Percentiles rank a stretch among this genome's conserved stretches.
phyloP scores from a whole-genome alignment of 768 basidiomycete genomes.

The Boletus rubropictus region DNA sequence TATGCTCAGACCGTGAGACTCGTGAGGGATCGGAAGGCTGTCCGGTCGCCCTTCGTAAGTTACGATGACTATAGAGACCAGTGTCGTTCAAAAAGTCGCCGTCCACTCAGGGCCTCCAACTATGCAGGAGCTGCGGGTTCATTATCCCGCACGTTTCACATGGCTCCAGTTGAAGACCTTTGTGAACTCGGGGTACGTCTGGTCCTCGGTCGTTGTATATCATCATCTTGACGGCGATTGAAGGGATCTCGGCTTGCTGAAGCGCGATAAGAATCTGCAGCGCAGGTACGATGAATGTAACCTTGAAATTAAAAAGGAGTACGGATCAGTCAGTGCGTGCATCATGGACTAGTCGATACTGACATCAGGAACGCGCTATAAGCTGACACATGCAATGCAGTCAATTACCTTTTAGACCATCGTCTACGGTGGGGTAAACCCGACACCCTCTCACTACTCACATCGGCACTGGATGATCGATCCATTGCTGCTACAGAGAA shows the following conservation, averaged over 20 bases:
- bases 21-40: too few relatives aligned
- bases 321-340: constrained; percentile 61
- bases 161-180: constrained; percentile 74
- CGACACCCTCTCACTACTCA: constrained; percentile 57
- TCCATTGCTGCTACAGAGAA: constrained; percentile 16
- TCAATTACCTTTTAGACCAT: constrained; percentile 62
- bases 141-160: constrained; percentile 74
- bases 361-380: neutral
- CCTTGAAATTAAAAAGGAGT: constrained; percentile 44
- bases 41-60: neutral
- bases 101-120: constrained; percentile 62
- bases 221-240: neutral
- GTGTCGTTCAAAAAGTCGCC: constrained; percentile 27
- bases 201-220: neutral
- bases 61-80: constrained; percentile 18
- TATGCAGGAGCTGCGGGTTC: constrained; percentile 52
- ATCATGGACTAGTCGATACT: neutral
- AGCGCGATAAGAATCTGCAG: constrained; percentile 68
- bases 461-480: constrained; percentile 43
- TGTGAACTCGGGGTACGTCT: constrained; percentile 65
- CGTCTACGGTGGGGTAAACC: constrained; percentile 73
- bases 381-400: constrained; percentile 31
- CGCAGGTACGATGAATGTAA: constrained; percentile 58
- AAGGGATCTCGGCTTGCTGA: constrained; percentile 77
- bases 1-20: too few relatives aligned